phyloP scores from a whole-genome alignment of 352 stramenopile species.

The Aphanomyces cochlioides region DNA sequence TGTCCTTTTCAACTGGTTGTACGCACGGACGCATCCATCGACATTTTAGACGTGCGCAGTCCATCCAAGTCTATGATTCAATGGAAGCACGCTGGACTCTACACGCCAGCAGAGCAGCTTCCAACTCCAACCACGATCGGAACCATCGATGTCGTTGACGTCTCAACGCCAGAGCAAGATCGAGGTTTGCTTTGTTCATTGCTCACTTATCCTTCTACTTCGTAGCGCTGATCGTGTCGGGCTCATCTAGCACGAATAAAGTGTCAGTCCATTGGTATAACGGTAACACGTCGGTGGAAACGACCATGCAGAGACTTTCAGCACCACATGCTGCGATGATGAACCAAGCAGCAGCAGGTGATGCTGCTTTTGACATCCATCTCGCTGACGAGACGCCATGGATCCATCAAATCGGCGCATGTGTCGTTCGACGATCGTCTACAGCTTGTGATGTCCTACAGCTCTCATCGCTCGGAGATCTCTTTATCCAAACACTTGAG shows the following conservation, averaged over 20 bases:
- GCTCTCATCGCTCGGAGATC: slow-evolving; percentile 7
- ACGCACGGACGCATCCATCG: slow-evolving; percentile 57
- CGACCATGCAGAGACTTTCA: not conserved
- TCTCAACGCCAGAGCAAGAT: not conserved
- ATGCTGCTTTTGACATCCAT: slow-evolving; percentile 20
- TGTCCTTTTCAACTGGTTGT: slow-evolving; percentile 69
- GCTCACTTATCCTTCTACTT: not conserved
- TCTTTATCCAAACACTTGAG: not conserved
- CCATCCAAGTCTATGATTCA: slow-evolving; percentile 52
- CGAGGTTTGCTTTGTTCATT: not conserved
- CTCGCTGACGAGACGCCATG: not conserved
- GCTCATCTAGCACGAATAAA: slow-evolving; percentile 15
- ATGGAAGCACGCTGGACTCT: slow-evolving; percentile 36
- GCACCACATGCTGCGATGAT: not conserved
- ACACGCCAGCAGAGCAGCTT: not conserved
- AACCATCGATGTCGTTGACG: slow-evolving; percentile 3
- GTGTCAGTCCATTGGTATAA: slow-evolving; percentile 17
- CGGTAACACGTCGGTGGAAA: not conserved
- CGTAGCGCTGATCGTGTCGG: slow-evolving; percentile 12
- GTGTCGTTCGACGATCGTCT: not conserved
- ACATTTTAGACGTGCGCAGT: slow-evolving; percentile 71
- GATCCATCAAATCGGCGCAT: slow-evolving; percentile 8
- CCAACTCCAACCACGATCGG: not conserved
- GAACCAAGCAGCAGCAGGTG: not conserved
- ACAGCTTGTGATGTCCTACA: not conserved